Evolutionary conservation across 2,329 filamentous ascomycete species (phyloP), one percentile per base, ranked within the genome.

Genomic region (Ilyonectria destructans): DNA sequence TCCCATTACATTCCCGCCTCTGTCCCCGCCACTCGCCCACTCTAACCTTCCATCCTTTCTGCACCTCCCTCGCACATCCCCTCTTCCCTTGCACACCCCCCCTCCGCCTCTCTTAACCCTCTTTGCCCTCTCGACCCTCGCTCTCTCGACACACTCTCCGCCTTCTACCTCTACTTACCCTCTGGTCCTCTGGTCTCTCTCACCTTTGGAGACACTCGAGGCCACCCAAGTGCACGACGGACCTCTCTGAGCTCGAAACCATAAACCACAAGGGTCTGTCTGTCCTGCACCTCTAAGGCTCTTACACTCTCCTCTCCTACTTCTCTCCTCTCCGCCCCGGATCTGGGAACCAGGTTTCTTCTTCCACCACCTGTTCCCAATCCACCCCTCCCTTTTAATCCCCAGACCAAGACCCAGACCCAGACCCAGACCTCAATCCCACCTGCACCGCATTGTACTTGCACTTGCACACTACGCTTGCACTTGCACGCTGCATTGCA

Each of bases 1-100:
- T 74, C 79, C 77, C 76, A 76, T 77, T 78, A 75, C 79, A 78
- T 80, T 81, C 79, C 79, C 79, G 78, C 72, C 74, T 70, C 77
- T 73, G 75, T 71, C 74, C 72, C 75, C 75, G 74, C 76, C 73
- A 75, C 75, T 75, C 62, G 66, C 67, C 65, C 68, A 73, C 69
- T 67, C 69, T 70, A 69, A 69, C 57, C 69, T 70, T 71, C 55
- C 68, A 68, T 72, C 65, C 68, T 74, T 65, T 72, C 74, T 73
- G 68, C 68, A 67, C 60, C 69, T 69, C 67, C 65, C 54, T 65
- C 54, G 56, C 67, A 62, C 62, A 58, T 59, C 62, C 65, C 56
- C 48, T 40, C 40, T 21, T 54, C 45, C 21, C 56, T 48, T 21
- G 58, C 59, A 68, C 74, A 61, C 72, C 70, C 64, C 69, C 68